Conservation (phyloP, 352 stramenopile genomes). For the Phytophthora cryptogea region DNA sequence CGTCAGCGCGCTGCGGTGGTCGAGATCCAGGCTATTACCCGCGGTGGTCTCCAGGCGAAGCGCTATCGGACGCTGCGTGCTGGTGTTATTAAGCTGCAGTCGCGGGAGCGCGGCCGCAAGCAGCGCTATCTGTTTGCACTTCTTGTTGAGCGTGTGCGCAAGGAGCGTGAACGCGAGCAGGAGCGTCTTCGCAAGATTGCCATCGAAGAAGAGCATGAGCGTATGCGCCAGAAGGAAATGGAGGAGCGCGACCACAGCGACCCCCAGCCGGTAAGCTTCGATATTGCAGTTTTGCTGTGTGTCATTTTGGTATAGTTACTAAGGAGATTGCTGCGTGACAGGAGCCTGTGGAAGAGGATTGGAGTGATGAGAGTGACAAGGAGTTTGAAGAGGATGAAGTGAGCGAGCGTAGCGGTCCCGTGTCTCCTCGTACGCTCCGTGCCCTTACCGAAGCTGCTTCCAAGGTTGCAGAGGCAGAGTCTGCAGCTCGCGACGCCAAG, state of each 20-base stretch:
- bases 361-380: conserved; percentile 75
- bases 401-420: conserved; percentile 31
- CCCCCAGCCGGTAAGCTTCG: conserved; percentile 58
- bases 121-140: conserved; percentile 61
- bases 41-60: conserved; percentile 39
- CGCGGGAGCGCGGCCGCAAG: conserved; percentile 55
- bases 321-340: conserved; percentile 65
- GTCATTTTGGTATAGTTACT: conserved; percentile 31
- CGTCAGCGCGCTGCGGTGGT: conserved; percentile 48
- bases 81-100: conserved; percentile 60
- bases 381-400: conserved; percentile 36
- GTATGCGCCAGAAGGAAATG: conserved; percentile 42
- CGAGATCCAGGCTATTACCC: conserved; percentile 54
- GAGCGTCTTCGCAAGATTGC: conserved; percentile 48
- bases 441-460: conserved; percentile 70
- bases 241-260: conserved; percentile 48
- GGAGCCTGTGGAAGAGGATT: conserved; percentile 86
- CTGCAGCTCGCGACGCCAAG: conserved; percentile 74
- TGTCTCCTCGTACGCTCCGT: conserved; percentile 65
- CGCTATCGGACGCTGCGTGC: conserved; percentile 53
- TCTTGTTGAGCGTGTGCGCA: conserved; percentile 47
- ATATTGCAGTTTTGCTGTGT: conserved; percentile 7
- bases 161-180: conserved; percentile 45
- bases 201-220: conserved; percentile 36
- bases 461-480: conserved; percentile 77